Base-by-base conservation (phyloP, 176 grass and related monocot genomes). In the Oryza meyeriana region DNA sequence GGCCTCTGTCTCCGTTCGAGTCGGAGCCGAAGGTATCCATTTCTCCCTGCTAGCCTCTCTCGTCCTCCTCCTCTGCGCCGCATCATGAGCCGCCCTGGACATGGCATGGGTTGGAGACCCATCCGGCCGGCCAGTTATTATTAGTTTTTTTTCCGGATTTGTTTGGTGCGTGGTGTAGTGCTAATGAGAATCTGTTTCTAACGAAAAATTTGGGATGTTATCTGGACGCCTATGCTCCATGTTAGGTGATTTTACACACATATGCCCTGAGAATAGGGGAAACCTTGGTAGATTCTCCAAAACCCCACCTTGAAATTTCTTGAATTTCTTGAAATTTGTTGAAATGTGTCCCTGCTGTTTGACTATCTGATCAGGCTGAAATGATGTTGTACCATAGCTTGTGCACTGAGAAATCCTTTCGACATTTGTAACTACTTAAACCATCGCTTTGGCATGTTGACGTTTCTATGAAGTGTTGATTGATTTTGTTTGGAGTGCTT, bases 321-420 rank as follows among this genome's bases (percentile, higher is more conserved):
- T 66, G 17, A 17, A 35, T n/a, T n/a, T n/a, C 40, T 47, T 66
- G 76, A 16, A 66, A 65, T 64, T 32, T 78, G 64, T 66, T 66
- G 17, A 17, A 35, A 22, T 10, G 64, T 66, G 64, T 35, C 31
- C 64, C 22, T 11, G 30, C 18, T 10, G 64, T 30, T 78, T 26
- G 72, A 6, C 18, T 35, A 13, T 32, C 31, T 47, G 33, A 33
- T 39, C 5, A 31, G 32, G 7, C 18, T 79, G 40, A 79, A 66
- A 48, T 41, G 9, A 12, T 66, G 39, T 10, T 79, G 27, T 29
- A n/a, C 41, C 42, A 44, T 44, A 1, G 20, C 22, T 24, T 2
- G 4, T 33, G 17, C 30, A 74, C 40, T 72, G 0, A 47, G 3
- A 72, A 71, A 28, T 71, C 40, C 16, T 16, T 11, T 10, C 17